Conservation (phyloP, 441 rosid genomes). For the Populus hybrid region DNA sequence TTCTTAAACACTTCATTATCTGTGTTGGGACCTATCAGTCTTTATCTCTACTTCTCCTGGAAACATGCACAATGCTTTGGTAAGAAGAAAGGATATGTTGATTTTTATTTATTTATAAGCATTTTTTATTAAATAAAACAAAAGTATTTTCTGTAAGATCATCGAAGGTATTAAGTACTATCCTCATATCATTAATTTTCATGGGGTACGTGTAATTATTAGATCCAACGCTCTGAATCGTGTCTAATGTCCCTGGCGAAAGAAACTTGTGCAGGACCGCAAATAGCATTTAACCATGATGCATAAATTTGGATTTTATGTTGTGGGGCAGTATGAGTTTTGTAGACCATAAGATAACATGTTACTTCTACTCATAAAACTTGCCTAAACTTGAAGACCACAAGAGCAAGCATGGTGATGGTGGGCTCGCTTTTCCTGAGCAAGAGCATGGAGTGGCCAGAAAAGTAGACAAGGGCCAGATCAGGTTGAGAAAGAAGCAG, state of each 20-base stretch:
- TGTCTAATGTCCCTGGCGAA: background rate
- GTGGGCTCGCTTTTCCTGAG: slow-evolving; percentile 80
- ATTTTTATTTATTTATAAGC: background rate
- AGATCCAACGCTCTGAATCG: background rate
- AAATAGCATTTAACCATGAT: background rate
- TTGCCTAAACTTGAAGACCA: slow-evolving; percentile 77
- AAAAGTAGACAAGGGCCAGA: slow-evolving; percentile 78
- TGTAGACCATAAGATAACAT: background rate
- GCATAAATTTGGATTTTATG: background rate
- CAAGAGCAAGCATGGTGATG: slow-evolving; percentile 89
- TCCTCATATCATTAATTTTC: background rate
- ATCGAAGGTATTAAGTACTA: background rate
- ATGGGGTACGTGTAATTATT: background rate
- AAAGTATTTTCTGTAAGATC: slow-evolving; percentile 1
- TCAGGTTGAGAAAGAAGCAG: slow-evolving; percentile 71
- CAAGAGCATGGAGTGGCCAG: slow-evolving; percentile 74
- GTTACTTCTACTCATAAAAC: slow-evolving; percentile 50
- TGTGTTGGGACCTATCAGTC: slow-evolving; percentile 15
- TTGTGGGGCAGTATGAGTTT: background rate
- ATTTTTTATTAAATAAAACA: background rate
- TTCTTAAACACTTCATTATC: too few species aligned
- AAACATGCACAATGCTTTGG: slow-evolving; percentile 97
- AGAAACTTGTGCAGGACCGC: background rate
- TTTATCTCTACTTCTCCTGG: slow-evolving; percentile 97
- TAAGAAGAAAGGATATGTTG: slow-evolving; percentile 26